Base-by-base conservation (phyloP, 192 early-diverging fungal genomes). In the Mortierella hygrophila region DNA sequence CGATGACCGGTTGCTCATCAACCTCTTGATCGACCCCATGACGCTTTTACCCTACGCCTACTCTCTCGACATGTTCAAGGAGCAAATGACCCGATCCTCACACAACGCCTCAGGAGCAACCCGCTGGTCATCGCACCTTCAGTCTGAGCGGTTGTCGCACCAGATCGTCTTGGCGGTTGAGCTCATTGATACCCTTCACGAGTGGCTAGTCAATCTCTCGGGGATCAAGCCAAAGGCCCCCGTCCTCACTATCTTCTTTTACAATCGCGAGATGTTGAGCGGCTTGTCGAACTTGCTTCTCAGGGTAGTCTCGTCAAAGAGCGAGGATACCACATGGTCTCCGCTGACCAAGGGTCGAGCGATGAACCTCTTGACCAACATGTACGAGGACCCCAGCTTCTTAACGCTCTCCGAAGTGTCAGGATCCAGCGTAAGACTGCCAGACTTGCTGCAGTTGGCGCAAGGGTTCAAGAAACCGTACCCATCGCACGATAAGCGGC, bases 311-410 rank as follows among this genome's bases (percentile, higher is more conserved):
- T 73, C 75, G 8, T 35, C 16, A 0, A 63, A 63, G 38, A 9
- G 26, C n/a, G 44, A 38, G 0, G n/a, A 37, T 38, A 49, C 20
- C 2, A 47, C 23, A 0, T 85, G 83, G 83, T 41, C 23, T 6
- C 13, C 47, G 1, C 35, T 70, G 20, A 78, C 68, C 2, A 86
- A 75, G 52, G 57, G 41, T 26, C 75, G 79, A 2, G 78, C 84
- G 1, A 72, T 81, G 71, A 75, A 77, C 26, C 18, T 86, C 8
- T 52, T 86, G 11, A 54, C 49, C 16, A 86, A 86, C 46, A 54
- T 86, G 75, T 86, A 78, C 18, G 78, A 86, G 60, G 84, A 78
- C 55, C 55, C 84, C 8, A 63, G 68, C 40, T 86, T 86, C 38
- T 37, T 86, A 38, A 77, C 78, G 16, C 68, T 85, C 13, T 65